Percentiles rank a stretch among this genome's conserved stretches.
Evolutionary conservation across 768 basidiomycete genomes (phyloP).

Genomic region (Clathrus columnatus): DNA sequence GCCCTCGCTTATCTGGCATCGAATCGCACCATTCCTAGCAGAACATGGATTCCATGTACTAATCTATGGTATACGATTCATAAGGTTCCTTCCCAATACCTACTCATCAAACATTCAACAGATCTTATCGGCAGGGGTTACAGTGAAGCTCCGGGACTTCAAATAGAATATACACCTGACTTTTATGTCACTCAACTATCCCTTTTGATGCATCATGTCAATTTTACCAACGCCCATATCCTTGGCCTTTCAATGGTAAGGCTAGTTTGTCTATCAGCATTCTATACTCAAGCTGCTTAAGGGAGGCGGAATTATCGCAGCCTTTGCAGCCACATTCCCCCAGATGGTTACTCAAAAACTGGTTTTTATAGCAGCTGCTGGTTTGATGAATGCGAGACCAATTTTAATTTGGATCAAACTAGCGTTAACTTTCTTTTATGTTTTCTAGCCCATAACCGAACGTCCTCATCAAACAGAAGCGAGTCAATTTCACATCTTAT

Average conservation of each 20-base stretch:
- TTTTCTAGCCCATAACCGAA: background rate
- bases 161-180: conserved; percentile 52
- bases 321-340: conserved; percentile 66
- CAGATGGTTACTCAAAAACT: conserved; percentile 58
- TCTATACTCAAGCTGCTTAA: conserved; percentile 18
- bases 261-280: background rate
- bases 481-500: background rate
- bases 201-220: conserved; percentile 68
- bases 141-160: conserved; percentile 73
- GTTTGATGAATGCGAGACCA: conserved; percentile 40
- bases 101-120: conserved; percentile 19
- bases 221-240: conserved; percentile 58
- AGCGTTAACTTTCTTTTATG: background rate
- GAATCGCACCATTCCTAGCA: conserved; percentile 58
- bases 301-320: conserved; percentile 68
- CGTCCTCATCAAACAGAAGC: background rate
- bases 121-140: conserved; percentile 83
- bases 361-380: conserved; percentile 59
- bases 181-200: conserved; percentile 72
- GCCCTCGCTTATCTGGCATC: conserved; percentile 70
- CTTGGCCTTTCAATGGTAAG: conserved; percentile 71
- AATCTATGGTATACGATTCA: conserved; percentile 48
- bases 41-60: conserved; percentile 62
- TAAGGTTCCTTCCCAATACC: background rate
- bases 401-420: background rate